Conservation (phyloP, 352 stramenopile species). For the Phytopythium helicoides region DNA sequence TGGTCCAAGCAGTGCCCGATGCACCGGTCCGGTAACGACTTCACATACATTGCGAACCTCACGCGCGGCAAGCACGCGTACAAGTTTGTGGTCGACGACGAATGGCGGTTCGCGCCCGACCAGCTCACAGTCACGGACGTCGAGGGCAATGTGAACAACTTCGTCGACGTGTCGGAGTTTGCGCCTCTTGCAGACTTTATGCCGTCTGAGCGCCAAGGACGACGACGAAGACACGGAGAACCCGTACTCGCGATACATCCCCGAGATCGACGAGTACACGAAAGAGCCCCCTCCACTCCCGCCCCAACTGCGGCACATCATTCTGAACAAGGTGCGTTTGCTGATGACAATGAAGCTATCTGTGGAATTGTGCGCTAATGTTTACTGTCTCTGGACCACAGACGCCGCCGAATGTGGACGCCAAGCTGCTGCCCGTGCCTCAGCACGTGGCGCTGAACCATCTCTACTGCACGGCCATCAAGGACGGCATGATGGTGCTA, state of each 20-base stretch:
- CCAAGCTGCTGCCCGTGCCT: constrained; percentile 93
- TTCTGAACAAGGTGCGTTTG: constrained; percentile 96
- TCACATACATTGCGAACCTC: constrained; percentile 99
- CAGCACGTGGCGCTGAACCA: constrained; percentile 99
- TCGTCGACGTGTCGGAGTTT: constrained; percentile 99
- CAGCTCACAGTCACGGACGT: constrained; percentile 98
- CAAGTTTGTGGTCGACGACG: constrained; percentile 99
- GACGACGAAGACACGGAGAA: constrained; percentile 87
- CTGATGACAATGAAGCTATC: not conserved
- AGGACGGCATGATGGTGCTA: constrained; percentile 99
- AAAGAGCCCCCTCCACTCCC: constrained; percentile 98
- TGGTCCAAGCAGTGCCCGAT: constrained; percentile 99
- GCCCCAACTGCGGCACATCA: constrained; percentile 98
- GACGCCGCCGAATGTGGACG: constrained; percentile 93
- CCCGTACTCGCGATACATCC: constrained; percentile 95
- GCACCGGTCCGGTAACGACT: constrained; percentile 99
- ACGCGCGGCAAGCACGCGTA: constrained; percentile 97
- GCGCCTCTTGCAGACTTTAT: constrained; percentile 79
- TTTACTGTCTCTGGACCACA: constrained; percentile 15
- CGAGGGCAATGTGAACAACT: constrained; percentile 99
- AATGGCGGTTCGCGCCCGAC: constrained; percentile 96
- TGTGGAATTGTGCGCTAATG: constrained; percentile 11
- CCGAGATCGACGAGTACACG: constrained; percentile 99
- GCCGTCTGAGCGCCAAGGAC: constrained; percentile 28
- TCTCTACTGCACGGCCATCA: constrained; percentile 99